Base-by-base conservation (phyloP, 208 protist genomes). In the Leishmania braziliensis region DNA sequence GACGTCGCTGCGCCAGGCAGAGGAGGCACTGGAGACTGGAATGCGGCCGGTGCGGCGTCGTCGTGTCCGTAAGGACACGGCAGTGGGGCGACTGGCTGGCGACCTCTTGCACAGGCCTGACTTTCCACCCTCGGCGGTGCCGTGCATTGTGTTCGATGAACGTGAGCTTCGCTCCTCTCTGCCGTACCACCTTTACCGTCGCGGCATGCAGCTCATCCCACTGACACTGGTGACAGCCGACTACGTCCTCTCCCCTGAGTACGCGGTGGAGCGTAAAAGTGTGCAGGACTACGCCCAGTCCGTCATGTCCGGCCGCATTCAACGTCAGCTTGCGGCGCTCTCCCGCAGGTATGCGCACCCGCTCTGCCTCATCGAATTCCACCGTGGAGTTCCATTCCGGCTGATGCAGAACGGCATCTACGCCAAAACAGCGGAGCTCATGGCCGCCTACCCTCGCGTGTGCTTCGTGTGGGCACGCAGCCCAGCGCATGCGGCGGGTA, bases 181-280 rank as follows among this genome's bases (percentile, higher is more conserved):
- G 50, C 94, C 94, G 43, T 95, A 96, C 84, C 69, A 85, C 48
- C 70, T 97, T 10, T 97, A 92, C 83, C 74, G 80, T 33, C 86
- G 87, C 6, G 93, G 93, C 50, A 83, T 95, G n/a, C 87, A 94
- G 29, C 80, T 97, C n/a, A 86, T 96, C 12, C 94, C 94, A 39
- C 83, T 97, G 51, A 96, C 93, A 0, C 84, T 97, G 20, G 80
- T 83, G n/a, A 95, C 90, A 12, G 92, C 87, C 33, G 94, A 97
- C 80, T 97, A 97, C 81, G 89, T 97, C 9, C 85, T 97, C 39
- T 96, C 93, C 5, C 78, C 84, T n/a, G 71, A 78, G 43, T 95
- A 92, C 86, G 94, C 88, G 39, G 78, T 97, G 68, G 94, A 97
- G 90, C 90, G 94, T 26, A 97, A 97, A 77, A 92, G 91, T 75